phyloP scores from a whole-genome alignment of 257 asterid genomes.

The Gardenia jasminoides region DNA sequence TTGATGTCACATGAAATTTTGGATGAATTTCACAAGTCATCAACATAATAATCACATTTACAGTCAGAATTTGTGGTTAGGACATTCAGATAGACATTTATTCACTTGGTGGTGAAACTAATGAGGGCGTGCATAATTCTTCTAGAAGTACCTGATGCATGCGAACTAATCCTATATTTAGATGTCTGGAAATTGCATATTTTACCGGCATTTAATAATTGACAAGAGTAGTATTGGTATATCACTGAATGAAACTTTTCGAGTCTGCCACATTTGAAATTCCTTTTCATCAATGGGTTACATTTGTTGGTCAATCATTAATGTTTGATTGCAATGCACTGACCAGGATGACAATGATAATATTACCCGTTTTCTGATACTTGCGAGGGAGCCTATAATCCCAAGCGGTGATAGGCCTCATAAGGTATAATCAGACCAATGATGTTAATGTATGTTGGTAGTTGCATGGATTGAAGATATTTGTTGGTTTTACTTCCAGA shows the following conservation, averaged over 20 bases:
- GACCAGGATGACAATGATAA: constrained; percentile 76
- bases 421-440: constrained; percentile 31
- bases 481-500: constrained; percentile 39
- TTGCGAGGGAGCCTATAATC: constrained; percentile 66
- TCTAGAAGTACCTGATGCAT: not conserved
- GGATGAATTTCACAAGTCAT: not conserved
- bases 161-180: not conserved
- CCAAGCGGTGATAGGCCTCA: constrained; percentile 41
- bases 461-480: constrained; percentile 5
- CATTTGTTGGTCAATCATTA: not conserved
- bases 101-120: not conserved
- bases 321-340: constrained; percentile 9
- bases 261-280: not conserved
- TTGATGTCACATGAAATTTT: not conserved
- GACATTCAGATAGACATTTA: not conserved
- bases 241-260: too few relatives aligned
- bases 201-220: not conserved
- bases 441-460: constrained; percentile 1
- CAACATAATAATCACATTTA: not conserved
- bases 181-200: not conserved
- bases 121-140: not conserved
- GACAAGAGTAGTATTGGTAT: too few relatives aligned
- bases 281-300: not conserved
- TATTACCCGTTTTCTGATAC: constrained; percentile 81
- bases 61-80: not conserved